These are phyloP conservation scores for Aspergillus sp. DNA, from an alignment of 2,329 filamentous ascomycete genomes.

Conservation along the genomic window DNA sequence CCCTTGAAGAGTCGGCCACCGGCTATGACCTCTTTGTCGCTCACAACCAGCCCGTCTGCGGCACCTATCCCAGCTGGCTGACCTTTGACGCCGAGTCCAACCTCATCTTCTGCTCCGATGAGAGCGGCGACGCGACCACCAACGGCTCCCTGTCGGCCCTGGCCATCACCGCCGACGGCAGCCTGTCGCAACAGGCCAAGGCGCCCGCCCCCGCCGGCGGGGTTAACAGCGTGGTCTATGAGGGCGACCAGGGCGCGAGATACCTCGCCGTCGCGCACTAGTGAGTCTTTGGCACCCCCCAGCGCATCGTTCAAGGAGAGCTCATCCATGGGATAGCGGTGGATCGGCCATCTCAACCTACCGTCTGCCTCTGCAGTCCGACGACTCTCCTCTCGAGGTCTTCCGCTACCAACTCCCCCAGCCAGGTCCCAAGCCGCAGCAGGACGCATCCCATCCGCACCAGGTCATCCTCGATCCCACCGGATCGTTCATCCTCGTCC, in stretches of 20 bases:
- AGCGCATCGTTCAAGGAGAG: neutral
- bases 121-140: slow-evolving; percentile 24
- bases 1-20: slow-evolving; percentile 22
- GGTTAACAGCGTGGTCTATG: slow-evolving; percentile 35
- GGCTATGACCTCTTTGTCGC: slow-evolving; percentile 24
- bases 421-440: slow-evolving; percentile 45
- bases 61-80: slow-evolving; percentile 37
- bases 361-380: slow-evolving; percentile 23
- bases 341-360: slow-evolving; percentile 35
- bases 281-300: slow-evolving; percentile 22
- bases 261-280: slow-evolving; percentile 40
- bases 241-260: slow-evolving; percentile 19
- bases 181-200: slow-evolving; percentile 21
- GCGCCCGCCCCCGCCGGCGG: slow-evolving; percentile 28
- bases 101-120: slow-evolving; percentile 37
- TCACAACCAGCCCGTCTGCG: slow-evolving; percentile 30
- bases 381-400: slow-evolving; percentile 31
- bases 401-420: slow-evolving; percentile 41
- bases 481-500: slow-evolving; percentile 60
- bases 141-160: slow-evolving; percentile 32
- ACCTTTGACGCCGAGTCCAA: slow-evolving; percentile 26
- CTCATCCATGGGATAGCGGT: slow-evolving; percentile 19
- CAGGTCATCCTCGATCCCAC: slow-evolving; percentile 66
- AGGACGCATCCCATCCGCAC: slow-evolving; percentile 63
- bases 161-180: slow-evolving; percentile 16